Evolutionary conservation across 495 filamentous ascomycete genomes (phyloP).

Genomic region (Lasiosphaeria miniovina): DNA sequence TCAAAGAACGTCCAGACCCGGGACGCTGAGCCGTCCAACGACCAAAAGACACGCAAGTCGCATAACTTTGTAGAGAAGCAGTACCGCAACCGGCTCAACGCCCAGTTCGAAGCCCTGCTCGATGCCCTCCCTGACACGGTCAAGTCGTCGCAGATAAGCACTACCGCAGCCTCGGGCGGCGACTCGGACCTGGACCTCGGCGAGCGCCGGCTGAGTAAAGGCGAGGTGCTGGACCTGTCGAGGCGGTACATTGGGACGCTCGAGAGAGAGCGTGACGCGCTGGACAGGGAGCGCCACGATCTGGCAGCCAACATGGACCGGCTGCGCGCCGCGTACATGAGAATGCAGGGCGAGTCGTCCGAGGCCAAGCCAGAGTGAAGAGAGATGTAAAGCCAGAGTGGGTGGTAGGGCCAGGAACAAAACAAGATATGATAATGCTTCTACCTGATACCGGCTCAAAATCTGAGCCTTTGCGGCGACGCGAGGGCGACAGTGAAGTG

Average conservation of each 20-base stretch:
- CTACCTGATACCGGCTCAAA: too few relatives aligned
- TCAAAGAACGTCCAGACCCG: conserved; percentile 40
- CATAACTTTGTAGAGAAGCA: conserved; percentile 50
- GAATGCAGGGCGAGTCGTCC: too few relatives aligned
- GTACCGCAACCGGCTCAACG: conserved; percentile 48
- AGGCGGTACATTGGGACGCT: conserved; percentile 39
- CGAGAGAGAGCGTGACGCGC: conserved; percentile 34
- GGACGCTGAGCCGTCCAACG: conserved; percentile 32
- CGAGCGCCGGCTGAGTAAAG: conserved; percentile 44
- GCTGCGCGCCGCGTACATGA: conserved; percentile 18
- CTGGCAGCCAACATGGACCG: conserved; percentile 29
- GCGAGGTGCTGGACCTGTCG: conserved; percentile 46
- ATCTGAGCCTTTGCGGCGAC: too few relatives aligned
- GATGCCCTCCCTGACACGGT: conserved; percentile 39
- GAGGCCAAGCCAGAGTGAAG: not conserved
- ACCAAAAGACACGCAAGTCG: conserved; percentile 40
- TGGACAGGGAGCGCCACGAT: conserved; percentile 37
- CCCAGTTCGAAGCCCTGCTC: conserved; percentile 45
- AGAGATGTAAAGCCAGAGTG: conserved; percentile 1
- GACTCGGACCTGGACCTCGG: conserved; percentile 27
- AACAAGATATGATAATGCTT: too few relatives aligned
- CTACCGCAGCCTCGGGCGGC: conserved; percentile 21
- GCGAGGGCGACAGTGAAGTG: too few relatives aligned
- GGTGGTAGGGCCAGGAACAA: not conserved
- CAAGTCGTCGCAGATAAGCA: conserved; percentile 18